Conservation (phyloP, 1,284 basidiomycete genomes). For the Naganishia liquefaciens region DNA sequence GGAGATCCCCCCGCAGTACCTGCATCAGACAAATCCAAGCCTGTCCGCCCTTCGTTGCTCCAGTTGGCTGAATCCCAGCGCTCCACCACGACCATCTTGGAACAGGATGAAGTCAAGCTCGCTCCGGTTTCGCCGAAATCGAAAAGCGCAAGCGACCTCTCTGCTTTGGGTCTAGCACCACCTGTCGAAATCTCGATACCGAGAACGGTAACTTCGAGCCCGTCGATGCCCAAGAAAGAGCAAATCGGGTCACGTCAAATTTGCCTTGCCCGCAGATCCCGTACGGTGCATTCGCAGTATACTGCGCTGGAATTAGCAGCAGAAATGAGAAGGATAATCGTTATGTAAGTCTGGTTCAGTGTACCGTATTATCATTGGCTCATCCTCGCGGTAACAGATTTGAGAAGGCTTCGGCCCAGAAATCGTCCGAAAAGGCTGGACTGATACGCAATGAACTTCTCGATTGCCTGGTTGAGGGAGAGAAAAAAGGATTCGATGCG, state of each 20-base stretch:
- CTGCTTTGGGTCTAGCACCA: conserved; percentile 29
- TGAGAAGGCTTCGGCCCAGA: conserved; percentile 40
- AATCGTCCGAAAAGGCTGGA: conserved; percentile 45
- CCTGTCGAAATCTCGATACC: conserved; percentile 33
- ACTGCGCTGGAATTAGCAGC: conserved; percentile 27
- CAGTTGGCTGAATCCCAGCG: conserved; percentile 28
- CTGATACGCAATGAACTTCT: conserved; percentile 50
- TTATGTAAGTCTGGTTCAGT: conserved; percentile 34
- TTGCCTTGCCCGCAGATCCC: conserved; percentile 19
- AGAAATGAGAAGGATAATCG: conserved; percentile 44
- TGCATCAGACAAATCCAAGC: conserved; percentile 17
- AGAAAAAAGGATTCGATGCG: conserved; percentile 44
- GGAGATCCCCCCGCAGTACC: conserved; percentile 21
- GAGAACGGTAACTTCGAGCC: conserved; percentile 22
- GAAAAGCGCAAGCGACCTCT: conserved; percentile 3
- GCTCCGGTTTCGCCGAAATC: background rate
- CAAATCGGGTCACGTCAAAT: conserved; percentile 15
- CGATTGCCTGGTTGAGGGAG: conserved; percentile 46
- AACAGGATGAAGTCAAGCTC: conserved; percentile 26
- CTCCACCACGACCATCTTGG: conserved; percentile 25
- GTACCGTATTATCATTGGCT: background rate
- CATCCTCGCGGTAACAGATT: conserved; percentile 36
- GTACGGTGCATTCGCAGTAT: conserved; percentile 22
- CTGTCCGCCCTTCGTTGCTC: conserved; percentile 26
- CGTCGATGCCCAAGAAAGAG: conserved; percentile 9